Conservation (phyloP, 495 filamentous ascomycete species). For the Articulospora tetracladia region DNA sequence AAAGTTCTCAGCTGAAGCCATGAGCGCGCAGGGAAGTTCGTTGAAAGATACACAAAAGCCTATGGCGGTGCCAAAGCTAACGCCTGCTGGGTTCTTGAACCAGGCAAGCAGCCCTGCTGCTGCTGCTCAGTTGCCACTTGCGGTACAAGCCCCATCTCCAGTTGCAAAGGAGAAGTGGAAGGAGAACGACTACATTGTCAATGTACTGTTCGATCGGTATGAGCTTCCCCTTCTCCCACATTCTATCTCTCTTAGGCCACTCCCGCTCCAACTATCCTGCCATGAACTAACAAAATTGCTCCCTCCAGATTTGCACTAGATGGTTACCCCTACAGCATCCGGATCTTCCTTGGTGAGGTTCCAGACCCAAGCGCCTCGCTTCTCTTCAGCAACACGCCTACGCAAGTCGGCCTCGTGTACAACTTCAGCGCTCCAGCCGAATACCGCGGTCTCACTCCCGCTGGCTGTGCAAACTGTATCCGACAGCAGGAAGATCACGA, state of each 20-base stretch:
- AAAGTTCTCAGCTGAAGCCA: too few relatives aligned
- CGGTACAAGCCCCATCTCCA: not conserved
- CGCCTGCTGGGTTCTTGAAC: not conserved
- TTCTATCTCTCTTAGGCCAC: not conserved
- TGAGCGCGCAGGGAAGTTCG: too few relatives aligned
- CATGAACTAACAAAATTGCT: too few relatives aligned
- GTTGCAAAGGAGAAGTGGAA: not conserved
- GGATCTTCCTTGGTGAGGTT: constrained; percentile 14
- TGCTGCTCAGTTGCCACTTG: not conserved
- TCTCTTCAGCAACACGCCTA: not conserved
- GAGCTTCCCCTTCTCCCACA: constrained; percentile 1
- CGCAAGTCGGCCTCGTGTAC: constrained; percentile 10
- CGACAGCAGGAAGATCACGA: constrained; percentile 5
- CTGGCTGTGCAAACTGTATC: constrained; percentile 8
- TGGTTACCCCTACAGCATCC: constrained; percentile 11
- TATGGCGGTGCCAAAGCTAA: not conserved
- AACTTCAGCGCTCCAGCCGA: constrained; percentile 13
- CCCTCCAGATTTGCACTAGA: constrained; percentile 9
- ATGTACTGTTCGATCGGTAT: constrained; percentile 9
- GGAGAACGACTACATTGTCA: constrained; percentile 3
- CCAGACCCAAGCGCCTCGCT: not conserved
- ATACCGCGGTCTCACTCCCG: not conserved
- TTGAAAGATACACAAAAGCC: not conserved
- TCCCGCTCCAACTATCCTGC: too few relatives aligned
- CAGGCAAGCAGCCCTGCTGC: not conserved